phyloP scores from a whole-genome alignment of 345 rosid genomes.

The Cardamine resedifolia region DNA sequence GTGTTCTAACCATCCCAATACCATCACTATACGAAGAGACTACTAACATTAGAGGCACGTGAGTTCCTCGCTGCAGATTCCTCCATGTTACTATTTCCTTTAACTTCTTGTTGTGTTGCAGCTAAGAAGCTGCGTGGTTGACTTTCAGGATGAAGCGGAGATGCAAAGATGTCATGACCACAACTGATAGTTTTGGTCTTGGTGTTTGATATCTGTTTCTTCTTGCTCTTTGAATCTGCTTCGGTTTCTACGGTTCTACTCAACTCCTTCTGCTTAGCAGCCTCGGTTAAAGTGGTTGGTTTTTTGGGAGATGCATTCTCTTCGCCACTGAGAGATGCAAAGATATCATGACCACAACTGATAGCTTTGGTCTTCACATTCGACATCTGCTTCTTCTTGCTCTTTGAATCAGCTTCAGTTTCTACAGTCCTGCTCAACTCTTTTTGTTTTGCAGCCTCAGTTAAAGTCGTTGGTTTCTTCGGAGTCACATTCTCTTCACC shows the following conservation, averaged over 20 bases:
- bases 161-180: constrained; percentile 64
- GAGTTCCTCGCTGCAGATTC: constrained; percentile 52
- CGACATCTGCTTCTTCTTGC: constrained; percentile 61
- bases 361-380: constrained; percentile 65
- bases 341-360: constrained; percentile 61
- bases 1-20: background rate
- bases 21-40: background rate
- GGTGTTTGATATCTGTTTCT: constrained; percentile 61
- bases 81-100: constrained; percentile 26
- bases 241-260: constrained; percentile 56
- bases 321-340: constrained; percentile 35
- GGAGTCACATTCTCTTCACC: constrained; percentile 62
- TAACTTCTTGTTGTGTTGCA: constrained; percentile 25
- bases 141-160: constrained; percentile 41
- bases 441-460: constrained; percentile 72
- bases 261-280: constrained; percentile 74
- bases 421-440: constrained; percentile 63
- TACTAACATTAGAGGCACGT: constrained; percentile 51
- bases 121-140: constrained; percentile 50
- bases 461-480: constrained; percentile 54
- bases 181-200: constrained; percentile 59
- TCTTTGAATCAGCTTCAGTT: constrained; percentile 49
- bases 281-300: constrained; percentile 53
- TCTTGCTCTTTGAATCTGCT: constrained; percentile 49
- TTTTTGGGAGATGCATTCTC: constrained; percentile 59